Percentiles rank a stretch among this genome's conserved stretches.
These are phyloP conservation scores for Discostella stelligeroides DNA, from an alignment of 108 stramenopile genomes.

Conservation along the genomic window DNA sequence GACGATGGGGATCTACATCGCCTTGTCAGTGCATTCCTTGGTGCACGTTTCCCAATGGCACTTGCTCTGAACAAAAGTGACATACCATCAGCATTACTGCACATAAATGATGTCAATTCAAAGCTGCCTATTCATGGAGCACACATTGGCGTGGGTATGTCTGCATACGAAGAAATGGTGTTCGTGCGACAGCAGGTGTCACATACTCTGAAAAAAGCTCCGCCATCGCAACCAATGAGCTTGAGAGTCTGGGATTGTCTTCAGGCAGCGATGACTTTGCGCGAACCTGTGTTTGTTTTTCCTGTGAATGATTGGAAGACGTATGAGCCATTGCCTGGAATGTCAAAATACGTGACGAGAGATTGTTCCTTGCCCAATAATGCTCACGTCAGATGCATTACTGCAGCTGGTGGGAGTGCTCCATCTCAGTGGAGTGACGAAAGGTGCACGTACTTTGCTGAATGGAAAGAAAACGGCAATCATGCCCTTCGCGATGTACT, in stretches of 20 bases:
- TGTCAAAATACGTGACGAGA: constrained; percentile 54
- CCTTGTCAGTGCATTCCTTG: constrained; percentile 79
- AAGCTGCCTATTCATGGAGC: constrained; percentile 81
- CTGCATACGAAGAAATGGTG: constrained; percentile 72
- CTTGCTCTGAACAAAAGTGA: constrained; percentile 89
- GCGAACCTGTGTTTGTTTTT: constrained; percentile 75
- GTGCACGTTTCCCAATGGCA: constrained; percentile 87
- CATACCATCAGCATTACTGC: constrained; percentile 50
- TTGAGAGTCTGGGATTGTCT: constrained; percentile 73
- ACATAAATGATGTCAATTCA: constrained; percentile 51
- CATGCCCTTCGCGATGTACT: constrained; percentile 67
- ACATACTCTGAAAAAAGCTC: constrained; percentile 6
- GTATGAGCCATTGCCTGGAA: constrained; percentile 63
- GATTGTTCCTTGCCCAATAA: constrained; percentile 68
- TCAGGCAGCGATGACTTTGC: constrained; percentile 62
- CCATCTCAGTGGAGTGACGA: constrained; percentile 66
- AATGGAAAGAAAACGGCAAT: constrained; percentile 22
- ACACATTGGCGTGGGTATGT: constrained; percentile 68
- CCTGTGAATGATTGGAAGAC: constrained; percentile 76
- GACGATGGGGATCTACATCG: constrained; percentile 80
- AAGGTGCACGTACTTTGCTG: constrained; percentile 32
- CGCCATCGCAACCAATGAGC: background rate
- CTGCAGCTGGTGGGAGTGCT: constrained; percentile 61
- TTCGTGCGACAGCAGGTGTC: constrained; percentile 62
- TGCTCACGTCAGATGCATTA: constrained; percentile 70